phyloP scores from a whole-genome alignment of 2,329 filamentous ascomycete genomes.

The Cyphellophora attinorum region DNA sequence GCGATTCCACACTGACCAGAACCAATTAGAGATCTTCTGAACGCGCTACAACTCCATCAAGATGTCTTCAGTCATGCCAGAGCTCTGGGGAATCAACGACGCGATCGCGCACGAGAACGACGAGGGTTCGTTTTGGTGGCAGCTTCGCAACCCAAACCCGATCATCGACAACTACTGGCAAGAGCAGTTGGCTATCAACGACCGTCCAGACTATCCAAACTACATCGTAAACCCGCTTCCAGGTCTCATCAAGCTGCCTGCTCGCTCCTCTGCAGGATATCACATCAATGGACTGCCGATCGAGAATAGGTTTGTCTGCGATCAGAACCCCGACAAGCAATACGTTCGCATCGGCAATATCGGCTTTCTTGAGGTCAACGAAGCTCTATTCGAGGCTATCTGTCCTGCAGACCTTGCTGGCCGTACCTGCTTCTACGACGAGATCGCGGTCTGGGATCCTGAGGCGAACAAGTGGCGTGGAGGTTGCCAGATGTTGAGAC shows the following conservation, averaged over 20 bases:
- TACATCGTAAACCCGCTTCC: neutral
- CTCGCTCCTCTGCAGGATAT: neutral
- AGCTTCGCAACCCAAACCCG: neutral
- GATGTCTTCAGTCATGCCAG: no score
- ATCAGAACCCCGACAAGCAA: neutral
- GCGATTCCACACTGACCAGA: no score
- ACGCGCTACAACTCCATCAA: no score
- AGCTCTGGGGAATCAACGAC: no score
- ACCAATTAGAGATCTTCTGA: no score
- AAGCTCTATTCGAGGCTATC: neutral
- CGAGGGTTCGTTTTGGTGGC: neutral
- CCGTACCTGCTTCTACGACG: neutral
- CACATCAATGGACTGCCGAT: neutral
- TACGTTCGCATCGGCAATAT: neutral
- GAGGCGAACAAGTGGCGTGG: neutral
- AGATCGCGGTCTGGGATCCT: neutral
- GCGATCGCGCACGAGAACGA: no score
- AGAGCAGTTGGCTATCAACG: neutral
- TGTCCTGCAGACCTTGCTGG: slow-evolving; percentile 1
- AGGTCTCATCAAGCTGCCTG: neutral
- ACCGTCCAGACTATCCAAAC: neutral
- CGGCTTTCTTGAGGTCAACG: slow-evolving; percentile 1
- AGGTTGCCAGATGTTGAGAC: neutral
- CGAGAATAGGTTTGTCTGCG: neutral
- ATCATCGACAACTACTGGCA: neutral